Percentiles rank a stretch among this genome's conserved stretches.
phyloP scores from a whole-genome alignment of 371 early-diverging fungal species.

The Rhizopus sp. region DNA sequence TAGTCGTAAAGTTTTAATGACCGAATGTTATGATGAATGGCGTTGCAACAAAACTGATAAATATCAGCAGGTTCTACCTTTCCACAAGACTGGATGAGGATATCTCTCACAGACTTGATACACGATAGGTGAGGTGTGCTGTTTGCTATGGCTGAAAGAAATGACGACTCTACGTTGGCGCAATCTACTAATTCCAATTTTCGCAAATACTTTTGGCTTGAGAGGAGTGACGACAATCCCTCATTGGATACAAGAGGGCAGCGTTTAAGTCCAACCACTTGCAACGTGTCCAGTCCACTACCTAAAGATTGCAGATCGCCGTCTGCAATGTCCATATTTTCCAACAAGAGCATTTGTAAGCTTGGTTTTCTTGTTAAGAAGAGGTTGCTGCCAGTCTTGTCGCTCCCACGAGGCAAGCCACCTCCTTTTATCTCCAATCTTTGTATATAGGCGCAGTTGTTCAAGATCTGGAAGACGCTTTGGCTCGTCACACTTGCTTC shows the following conservation, averaged over 20 bases:
- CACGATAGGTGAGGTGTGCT: background rate
- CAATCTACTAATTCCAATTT: conserved; percentile 21
- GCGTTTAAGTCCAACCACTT: conserved; percentile 7
- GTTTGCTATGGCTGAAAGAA: background rate
- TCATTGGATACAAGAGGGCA: conserved; percentile 8
- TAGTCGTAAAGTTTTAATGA: conserved; percentile 1
- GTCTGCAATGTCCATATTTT: conserved; percentile 13
- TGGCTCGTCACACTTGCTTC: conserved; percentile 14
- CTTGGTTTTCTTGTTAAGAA: background rate
- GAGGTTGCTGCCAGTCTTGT: background rate
- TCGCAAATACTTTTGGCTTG: background rate
- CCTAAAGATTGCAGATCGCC: background rate
- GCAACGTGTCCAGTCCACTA: background rate
- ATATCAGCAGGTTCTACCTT: conserved; percentile 14
- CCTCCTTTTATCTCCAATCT: background rate
- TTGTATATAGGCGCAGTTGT: conserved; percentile 8
- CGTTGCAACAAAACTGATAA: conserved; percentile 12
- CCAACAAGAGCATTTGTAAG: conserved; percentile 9
- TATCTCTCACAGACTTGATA: conserved; percentile 1
- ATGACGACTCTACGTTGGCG: conserved; percentile 7
- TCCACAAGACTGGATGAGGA: conserved; percentile 28
- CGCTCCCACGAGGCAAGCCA: background rate
- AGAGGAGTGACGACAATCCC: background rate
- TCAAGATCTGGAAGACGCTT: background rate
- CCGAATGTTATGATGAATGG: background rate